Percentiles rank a stretch among this genome's conserved stretches.
phyloP scores from a whole-genome alignment of 83 land plant genomes.

The Isoetes engelmannii region DNA sequence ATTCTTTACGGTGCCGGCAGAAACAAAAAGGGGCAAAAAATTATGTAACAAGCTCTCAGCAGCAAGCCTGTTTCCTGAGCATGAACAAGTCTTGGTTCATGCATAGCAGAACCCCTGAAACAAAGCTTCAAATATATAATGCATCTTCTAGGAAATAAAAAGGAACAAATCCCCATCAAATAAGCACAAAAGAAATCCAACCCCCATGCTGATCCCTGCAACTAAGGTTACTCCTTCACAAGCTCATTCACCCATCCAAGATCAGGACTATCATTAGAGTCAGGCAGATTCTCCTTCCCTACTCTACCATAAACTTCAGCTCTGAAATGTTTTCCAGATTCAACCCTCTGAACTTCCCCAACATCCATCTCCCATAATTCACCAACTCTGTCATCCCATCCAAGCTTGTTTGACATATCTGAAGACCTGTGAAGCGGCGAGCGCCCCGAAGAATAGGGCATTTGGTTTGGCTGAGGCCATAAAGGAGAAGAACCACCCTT shows the following conservation, averaged over 20 bases:
- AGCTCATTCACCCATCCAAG: conserved; percentile 16
- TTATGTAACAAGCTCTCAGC: too few relatives aligned
- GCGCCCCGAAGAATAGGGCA: conserved; percentile 15
- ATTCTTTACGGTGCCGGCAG: too few relatives aligned
- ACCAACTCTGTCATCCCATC: conserved; percentile 18
- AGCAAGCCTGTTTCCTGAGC: too few relatives aligned
- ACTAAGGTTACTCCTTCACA: conserved; percentile 8
- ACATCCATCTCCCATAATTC: not conserved
- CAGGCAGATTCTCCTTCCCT: conserved; percentile 8
- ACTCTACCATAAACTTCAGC: conserved; percentile 6
- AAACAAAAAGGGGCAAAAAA: too few relatives aligned
- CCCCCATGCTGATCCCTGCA: too few relatives aligned
- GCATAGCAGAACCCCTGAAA: too few relatives aligned
- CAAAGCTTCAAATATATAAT: too few relatives aligned
- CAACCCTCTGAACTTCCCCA: not conserved
- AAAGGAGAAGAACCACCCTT: conserved; percentile 7
- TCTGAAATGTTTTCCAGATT: not conserved
- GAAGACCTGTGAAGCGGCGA: conserved; percentile 28
- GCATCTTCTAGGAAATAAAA: too few relatives aligned
- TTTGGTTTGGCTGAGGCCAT: conserved; percentile 16
- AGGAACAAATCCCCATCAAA: too few relatives aligned
- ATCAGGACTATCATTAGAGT: conserved; percentile 7
- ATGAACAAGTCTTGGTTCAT: too few relatives aligned
- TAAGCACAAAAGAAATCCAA: too few relatives aligned
- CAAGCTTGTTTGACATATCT: conserved; percentile 12